A percentile compares a stretch with the other conserved stretches of the same genome.
Evolutionary conservation across 2,329 filamentous ascomycete genomes (phyloP).

Genomic region (Pyrenophora teres): DNA sequence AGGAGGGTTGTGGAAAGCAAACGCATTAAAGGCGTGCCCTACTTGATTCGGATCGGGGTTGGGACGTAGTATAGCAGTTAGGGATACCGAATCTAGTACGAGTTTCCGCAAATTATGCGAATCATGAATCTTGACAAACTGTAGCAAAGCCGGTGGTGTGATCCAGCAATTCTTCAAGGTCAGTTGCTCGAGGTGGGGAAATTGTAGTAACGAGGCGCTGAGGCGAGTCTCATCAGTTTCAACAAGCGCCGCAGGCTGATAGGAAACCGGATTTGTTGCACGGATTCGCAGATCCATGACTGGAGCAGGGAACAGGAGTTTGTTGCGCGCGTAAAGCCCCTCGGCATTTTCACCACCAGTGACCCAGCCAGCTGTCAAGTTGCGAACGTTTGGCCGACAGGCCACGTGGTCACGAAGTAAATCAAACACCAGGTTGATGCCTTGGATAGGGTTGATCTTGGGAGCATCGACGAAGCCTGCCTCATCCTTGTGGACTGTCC

Average conservation of each 20-base stretch:
- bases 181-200: slow-evolving; percentile 63
- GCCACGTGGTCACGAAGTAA: slow-evolving; percentile 60
- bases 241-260: slow-evolving; percentile 10
- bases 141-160: slow-evolving; percentile 61
- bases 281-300: slow-evolving; percentile 42
- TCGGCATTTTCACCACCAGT: slow-evolving; percentile 70
- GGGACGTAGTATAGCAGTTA: slow-evolving; percentile 51
- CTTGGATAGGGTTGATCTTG: slow-evolving; percentile 57
- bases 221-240: slow-evolving; percentile 17
- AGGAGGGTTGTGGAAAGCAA: slow-evolving; percentile 1
- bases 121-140: slow-evolving; percentile 58
- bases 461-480: slow-evolving; percentile 57
- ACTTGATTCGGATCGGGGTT: slow-evolving; percentile 7
- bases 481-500: slow-evolving; percentile 60
- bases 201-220: slow-evolving; percentile 49
- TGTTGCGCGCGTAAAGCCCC: slow-evolving; percentile 65
- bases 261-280: slow-evolving; percentile 6
- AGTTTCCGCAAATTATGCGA: slow-evolving; percentile 57
- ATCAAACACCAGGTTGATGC: slow-evolving; percentile 57
- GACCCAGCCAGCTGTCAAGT: slow-evolving; percentile 68
- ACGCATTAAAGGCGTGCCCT: slow-evolving; percentile 2
- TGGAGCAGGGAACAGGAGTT: slow-evolving; percentile 66
- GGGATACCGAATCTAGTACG: slow-evolving; percentile 67
- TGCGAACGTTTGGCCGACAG: slow-evolving; percentile 57
- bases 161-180: slow-evolving; percentile 73